Base-by-base conservation (phyloP, 805 yeast species). In the Candida dendrica region DNA sequence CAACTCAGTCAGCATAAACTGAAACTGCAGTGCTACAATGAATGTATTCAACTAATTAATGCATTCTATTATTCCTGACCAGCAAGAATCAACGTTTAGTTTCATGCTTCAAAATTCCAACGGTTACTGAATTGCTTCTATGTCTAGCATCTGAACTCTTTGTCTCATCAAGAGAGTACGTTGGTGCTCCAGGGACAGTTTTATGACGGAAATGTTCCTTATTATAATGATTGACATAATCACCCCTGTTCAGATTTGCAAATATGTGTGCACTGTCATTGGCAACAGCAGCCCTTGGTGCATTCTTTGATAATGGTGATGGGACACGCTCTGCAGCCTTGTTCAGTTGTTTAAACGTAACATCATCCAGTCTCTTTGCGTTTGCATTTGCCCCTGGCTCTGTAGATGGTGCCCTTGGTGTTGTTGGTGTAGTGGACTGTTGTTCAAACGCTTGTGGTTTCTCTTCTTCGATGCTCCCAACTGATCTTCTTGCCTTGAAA, bases 201-300 rank as follows among this genome's bases (percentile, higher is more conserved):
- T 52, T 47, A 16, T 16, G 18, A 17, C 10, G 18, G 6, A 56
- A 49, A n/a, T 66, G 70, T 17, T 65, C 69, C 42, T 69, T 72
- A 38, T 63, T 63, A 51, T 72, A 72, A 47, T 74, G 79, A 45
- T 73, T 74, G 34, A 46, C 53, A 48, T 40, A 60, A 30, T 45
- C 41, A 11, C 37, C 35, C 3, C 32, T 37, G 35, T 39, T 43
- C n/a, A 40, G 27, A 6, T 41, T 44, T 2, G 46, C 47, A 8
- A 44, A 36, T 38, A 58, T 32, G 43, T 60, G 66, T 0, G 65
- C 58, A 43, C 51, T 52, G 6, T 51, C 36, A 5, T 54, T 59
- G 2, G 67, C 55, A 36, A 55, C 41, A 9, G 59, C 59, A 3
- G 64, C 52, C 37, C 52, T 47, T 31, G 69, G 68, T 4, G 69